Evolutionary conservation across 2,329 filamentous ascomycete species (phyloP).

Genomic region (Colletotrichum sp.): DNA sequence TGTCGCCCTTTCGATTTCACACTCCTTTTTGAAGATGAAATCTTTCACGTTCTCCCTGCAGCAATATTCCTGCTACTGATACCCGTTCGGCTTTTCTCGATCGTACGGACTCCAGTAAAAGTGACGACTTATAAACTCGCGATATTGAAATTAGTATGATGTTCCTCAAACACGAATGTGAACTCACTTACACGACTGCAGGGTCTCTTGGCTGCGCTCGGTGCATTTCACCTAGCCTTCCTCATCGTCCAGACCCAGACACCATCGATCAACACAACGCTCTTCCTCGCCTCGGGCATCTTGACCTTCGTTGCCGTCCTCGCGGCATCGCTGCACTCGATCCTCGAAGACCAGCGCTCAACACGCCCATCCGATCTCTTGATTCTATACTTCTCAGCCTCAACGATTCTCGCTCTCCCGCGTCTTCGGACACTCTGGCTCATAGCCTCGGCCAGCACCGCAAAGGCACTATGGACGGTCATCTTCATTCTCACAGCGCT

Average conservation of each 20-base stretch:
- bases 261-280: neutral
- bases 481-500: neutral
- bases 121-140: neutral
- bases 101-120: neutral
- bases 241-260: neutral
- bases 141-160: neutral
- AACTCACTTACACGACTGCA: neutral
- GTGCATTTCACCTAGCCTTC: neutral
- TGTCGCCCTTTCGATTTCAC: slow-evolving; percentile 3
- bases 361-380: neutral
- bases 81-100: neutral
- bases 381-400: neutral
- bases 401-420: neutral
- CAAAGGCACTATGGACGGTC: neutral
- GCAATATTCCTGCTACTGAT: neutral
- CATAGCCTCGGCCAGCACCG: neutral
- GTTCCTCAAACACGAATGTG: too few species aligned
- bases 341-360: slow-evolving; percentile 1
- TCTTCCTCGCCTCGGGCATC: neutral
- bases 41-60: neutral
- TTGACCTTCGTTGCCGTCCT: neutral
- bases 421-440: neutral
- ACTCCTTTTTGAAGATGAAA: neutral
- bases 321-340: neutral
- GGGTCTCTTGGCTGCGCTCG: neutral